Evolutionary conservation across 495 filamentous ascomycete species (phyloP).

Genomic region (Penicillium manginii): DNA sequence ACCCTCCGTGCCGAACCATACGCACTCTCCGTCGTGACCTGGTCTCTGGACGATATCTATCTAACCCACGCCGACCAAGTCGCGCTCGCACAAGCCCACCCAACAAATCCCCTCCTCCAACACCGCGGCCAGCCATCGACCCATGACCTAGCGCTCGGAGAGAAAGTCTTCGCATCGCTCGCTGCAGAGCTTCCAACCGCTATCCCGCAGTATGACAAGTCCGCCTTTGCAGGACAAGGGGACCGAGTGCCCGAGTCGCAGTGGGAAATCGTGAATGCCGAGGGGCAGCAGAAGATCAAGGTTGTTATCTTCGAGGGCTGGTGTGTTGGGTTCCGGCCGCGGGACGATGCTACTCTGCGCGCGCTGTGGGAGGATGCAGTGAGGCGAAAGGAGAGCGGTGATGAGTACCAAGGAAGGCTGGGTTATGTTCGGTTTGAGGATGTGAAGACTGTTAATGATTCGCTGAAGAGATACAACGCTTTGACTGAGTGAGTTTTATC

Average conservation of each 20-base stretch:
- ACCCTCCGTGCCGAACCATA: constrained; percentile 70
- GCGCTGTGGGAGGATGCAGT: constrained; percentile 60
- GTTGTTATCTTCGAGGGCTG: constrained; percentile 87
- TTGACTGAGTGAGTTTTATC: constrained; percentile 61
- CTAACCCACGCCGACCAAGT: constrained; percentile 72
- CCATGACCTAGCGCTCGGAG: constrained; percentile 74
- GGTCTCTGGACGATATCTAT: constrained; percentile 93
- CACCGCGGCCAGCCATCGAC: constrained; percentile 85
- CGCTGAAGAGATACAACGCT: constrained; percentile 68
- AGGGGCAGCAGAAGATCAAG: constrained; percentile 53
- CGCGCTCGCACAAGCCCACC: constrained; percentile 62
- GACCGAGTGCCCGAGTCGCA: constrained; percentile 65
- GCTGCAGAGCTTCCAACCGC: constrained; percentile 51
- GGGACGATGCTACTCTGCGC: constrained; percentile 57
- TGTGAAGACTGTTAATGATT: constrained; percentile 72
- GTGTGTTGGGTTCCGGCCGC: constrained; percentile 82
- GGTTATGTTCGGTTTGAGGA: constrained; percentile 67
- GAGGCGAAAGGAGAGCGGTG: constrained; percentile 42
- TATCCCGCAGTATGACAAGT: constrained; percentile 87
- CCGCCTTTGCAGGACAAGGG: constrained; percentile 73
- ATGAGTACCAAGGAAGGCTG: constrained; percentile 48
- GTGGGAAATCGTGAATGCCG: constrained; percentile 67
- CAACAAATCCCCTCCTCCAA: constrained; percentile 75
- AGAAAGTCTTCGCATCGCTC: constrained; percentile 65
- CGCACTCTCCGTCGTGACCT: constrained; percentile 70